A percentile compares a stretch with the other conserved stretches of the same genome.
Conservation (phyloP, 140 eudicot genomes). For the Cichorium intybus region DNA sequence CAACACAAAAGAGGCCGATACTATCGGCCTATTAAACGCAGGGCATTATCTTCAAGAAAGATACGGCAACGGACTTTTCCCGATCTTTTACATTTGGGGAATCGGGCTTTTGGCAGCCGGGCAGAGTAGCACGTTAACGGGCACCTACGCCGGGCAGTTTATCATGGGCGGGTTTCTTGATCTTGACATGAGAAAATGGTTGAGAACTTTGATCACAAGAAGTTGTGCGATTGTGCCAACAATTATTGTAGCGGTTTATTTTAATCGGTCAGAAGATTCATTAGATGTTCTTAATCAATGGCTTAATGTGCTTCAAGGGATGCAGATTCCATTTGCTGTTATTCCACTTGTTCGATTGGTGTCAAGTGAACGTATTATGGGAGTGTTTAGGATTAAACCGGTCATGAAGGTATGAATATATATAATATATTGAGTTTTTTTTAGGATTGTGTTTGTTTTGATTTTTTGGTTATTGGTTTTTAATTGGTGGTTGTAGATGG, state of each 20-base stretch:
- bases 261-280: constrained; percentile 47
- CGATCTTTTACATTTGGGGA: constrained; percentile 81
- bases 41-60: constrained; percentile 56
- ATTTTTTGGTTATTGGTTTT: neutral
- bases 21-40: constrained; percentile 63
- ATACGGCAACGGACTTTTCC: constrained; percentile 58
- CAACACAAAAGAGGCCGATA: constrained; percentile 44
- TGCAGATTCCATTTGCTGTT: constrained; percentile 80
- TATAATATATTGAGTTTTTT: neutral
- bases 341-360: constrained; percentile 73
- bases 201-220: constrained; percentile 60
- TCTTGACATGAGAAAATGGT: constrained; percentile 61
- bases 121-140: constrained; percentile 83
- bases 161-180: constrained; percentile 79
- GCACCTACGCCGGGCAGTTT: constrained; percentile 79
- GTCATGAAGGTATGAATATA: constrained; percentile 43
- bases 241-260: constrained; percentile 53
- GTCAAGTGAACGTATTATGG: constrained; percentile 65
- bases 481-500: constrained; percentile 27
- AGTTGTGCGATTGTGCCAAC: constrained; percentile 80
- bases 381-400: constrained; percentile 50
- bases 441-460: neutral
- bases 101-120: constrained; percentile 76
- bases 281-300: constrained; percentile 70
- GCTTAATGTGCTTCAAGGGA: constrained; percentile 73